These are phyloP conservation scores for Chenopodium quinoa DNA, from an alignment of 148 eudicot species.

Conservation along the genomic window DNA sequence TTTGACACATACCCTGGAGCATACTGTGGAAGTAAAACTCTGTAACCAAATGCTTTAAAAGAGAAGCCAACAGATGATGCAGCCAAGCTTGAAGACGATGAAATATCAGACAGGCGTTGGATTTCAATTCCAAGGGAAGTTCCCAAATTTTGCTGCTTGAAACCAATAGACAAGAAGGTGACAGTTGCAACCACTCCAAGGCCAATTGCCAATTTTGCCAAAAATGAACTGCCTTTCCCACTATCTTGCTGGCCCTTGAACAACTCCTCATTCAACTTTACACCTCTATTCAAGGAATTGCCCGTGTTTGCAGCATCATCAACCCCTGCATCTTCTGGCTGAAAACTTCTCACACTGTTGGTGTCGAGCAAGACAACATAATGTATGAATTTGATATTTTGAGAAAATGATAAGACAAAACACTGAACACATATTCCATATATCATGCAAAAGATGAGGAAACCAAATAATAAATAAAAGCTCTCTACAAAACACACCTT, in stretches of 20 bases:
- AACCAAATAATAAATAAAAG: background rate
- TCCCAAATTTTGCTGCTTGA: constrained; percentile 48
- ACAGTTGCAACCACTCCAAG: constrained; percentile 70
- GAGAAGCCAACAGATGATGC: constrained; percentile 56
- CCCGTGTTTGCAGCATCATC: constrained; percentile 31
- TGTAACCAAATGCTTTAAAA: constrained; percentile 67
- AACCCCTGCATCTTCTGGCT: constrained; percentile 40
- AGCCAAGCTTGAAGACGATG: constrained; percentile 50
- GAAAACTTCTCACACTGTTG: constrained; percentile 57
- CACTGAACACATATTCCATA: background rate
- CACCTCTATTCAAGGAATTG: constrained; percentile 36
- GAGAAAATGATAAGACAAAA: background rate
- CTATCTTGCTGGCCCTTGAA: constrained; percentile 30
- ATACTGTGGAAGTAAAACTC: constrained; percentile 70
- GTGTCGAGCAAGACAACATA: constrained; percentile 13
- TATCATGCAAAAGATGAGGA: background rate
- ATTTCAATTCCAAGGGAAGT: constrained; percentile 53
- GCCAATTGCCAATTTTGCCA: constrained; percentile 61
- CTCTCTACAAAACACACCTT: background rate
- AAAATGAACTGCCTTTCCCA: constrained; percentile 52
- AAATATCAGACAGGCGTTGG: constrained; percentile 45
- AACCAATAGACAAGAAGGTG: constrained; percentile 52
- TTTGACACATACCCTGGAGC: constrained; percentile 72
- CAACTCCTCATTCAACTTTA: constrained; percentile 32
- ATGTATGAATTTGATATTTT: background rate